Conservation (phyloP, 1,139 yeast species). For the Nakaseomyces glabratus region DNA sequence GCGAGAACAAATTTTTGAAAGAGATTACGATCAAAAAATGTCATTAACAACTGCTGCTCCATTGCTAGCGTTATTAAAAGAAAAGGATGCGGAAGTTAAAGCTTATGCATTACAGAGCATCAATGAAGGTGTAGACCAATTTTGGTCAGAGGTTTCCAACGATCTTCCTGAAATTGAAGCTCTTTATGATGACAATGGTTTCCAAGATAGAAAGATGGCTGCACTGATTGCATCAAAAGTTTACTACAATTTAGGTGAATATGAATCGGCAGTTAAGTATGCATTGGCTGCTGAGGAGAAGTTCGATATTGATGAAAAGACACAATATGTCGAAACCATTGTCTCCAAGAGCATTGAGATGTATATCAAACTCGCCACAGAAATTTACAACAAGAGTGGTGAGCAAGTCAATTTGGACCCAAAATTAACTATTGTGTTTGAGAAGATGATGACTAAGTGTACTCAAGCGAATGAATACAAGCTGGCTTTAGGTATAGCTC, state of each 20-base stretch:
- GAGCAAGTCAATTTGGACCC: slow-evolving; percentile 41
- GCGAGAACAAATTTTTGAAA: no score
- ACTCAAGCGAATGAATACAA: slow-evolving; percentile 59
- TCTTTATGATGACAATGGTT: slow-evolving; percentile 73
- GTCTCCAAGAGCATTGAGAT: slow-evolving; percentile 85
- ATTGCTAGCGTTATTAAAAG: slow-evolving; percentile 77
- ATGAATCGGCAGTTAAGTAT: slow-evolving; percentile 80
- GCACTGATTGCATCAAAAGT: slow-evolving; percentile 91
- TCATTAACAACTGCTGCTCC: slow-evolving; percentile 78
- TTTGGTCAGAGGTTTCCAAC: slow-evolving; percentile 98
- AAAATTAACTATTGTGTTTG: slow-evolving; percentile 62
- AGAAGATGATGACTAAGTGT: slow-evolving; percentile 79
- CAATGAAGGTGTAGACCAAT: slow-evolving; percentile 74
- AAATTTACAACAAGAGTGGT: slow-evolving; percentile 38
- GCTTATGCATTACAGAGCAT: slow-evolving; percentile 78
- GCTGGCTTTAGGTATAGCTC: slow-evolving; percentile 82
- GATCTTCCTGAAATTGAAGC: slow-evolving; percentile 80
- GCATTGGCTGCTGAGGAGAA: slow-evolving; percentile 73
- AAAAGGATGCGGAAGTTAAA: slow-evolving; percentile 68
- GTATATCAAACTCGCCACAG: slow-evolving; percentile 60
- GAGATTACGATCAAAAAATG: no score
- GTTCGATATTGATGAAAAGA: slow-evolving; percentile 60
- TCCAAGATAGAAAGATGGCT: slow-evolving; percentile 71
- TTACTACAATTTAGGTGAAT: slow-evolving; percentile 91
- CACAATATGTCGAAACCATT: slow-evolving; percentile 90